phyloP scores from a whole-genome alignment of 176 grass and related monocot genomes.

The Ampelocalamus luodianensis region DNA sequence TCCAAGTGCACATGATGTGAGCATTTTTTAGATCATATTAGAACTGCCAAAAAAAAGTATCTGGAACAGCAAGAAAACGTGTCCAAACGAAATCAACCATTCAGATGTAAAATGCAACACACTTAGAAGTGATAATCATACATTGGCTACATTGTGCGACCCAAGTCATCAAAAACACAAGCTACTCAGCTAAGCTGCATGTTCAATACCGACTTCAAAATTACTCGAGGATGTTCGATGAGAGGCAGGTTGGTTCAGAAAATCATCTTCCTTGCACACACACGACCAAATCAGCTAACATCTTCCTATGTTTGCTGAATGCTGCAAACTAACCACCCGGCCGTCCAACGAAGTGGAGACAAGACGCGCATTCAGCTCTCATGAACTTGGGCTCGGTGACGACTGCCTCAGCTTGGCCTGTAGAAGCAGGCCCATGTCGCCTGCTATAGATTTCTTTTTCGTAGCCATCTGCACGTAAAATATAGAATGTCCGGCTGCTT shows the following conservation, averaged over 20 bases:
- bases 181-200: neutral
- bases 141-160: neutral
- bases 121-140: neutral
- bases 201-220: conserved; percentile 8
- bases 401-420: conserved; percentile 78
- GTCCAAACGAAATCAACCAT: conserved; percentile 15
- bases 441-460: conserved; percentile 89
- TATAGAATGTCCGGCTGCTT: conserved; percentile 21
- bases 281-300: conserved; percentile 30
- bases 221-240: conserved; percentile 1
- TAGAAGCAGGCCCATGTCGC: conserved; percentile 61
- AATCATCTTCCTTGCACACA: conserved; percentile 22
- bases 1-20: too few species aligned
- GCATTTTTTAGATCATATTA: neutral
- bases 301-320: conserved; percentile 13
- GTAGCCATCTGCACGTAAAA: conserved; percentile 70
- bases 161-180: neutral
- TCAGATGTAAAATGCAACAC: conserved; percentile 9
- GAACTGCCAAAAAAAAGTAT: neutral
- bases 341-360: neutral
- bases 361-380: conserved; percentile 9
- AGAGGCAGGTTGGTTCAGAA: conserved; percentile 3
- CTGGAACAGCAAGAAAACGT: neutral
- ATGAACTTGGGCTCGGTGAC: conserved; percentile 60
- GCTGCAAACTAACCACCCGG: conserved; percentile 17